A percentile compares a stretch with the other conserved stretches of the same genome.
Conservation (phyloP, 2,329 filamentous ascomycete species). For the Myriosclerotinia curreyana region DNA sequence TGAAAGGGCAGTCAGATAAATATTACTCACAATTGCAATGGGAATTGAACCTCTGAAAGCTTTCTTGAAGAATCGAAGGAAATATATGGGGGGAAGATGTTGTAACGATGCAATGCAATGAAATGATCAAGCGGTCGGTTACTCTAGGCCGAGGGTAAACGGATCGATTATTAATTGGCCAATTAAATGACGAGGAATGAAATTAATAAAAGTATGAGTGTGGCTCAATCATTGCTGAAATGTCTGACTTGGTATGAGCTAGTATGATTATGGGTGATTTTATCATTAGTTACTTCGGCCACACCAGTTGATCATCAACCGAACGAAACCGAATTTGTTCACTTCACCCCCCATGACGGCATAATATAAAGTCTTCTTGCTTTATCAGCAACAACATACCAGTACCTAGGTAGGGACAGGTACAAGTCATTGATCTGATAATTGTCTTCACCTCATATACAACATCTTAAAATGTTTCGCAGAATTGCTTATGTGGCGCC, state of each 20-base stretch:
- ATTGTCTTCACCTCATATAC: conserved; percentile 8
- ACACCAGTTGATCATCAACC: background rate
- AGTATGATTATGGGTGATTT: background rate
- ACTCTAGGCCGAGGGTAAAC: conserved; percentile 20
- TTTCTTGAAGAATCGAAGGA: background rate
- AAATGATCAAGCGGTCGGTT: background rate
- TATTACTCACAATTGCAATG: too few species aligned
- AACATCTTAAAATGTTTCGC: conserved; percentile 35
- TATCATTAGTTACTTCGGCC: background rate
- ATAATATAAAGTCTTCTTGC: background rate
- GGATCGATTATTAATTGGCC: background rate
- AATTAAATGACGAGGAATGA: background rate
- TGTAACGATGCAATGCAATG: too few species aligned
- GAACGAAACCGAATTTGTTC: conserved; percentile 7
- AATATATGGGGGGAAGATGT: background rate
- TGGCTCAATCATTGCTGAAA: fast-evolving
- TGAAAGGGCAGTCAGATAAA: background rate
- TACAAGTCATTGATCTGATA: background rate
- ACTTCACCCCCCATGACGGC: background rate
- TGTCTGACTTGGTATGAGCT: too few species aligned
- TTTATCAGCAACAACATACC: conserved; percentile 6
- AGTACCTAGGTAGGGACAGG: background rate
- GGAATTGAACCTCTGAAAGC: background rate
- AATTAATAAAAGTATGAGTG: background rate
- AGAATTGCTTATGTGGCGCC: conserved; percentile 33